Base-by-base conservation (phyloP, 2,329 filamentous ascomycete genomes). In the Diaporthe caulivora region DNA sequence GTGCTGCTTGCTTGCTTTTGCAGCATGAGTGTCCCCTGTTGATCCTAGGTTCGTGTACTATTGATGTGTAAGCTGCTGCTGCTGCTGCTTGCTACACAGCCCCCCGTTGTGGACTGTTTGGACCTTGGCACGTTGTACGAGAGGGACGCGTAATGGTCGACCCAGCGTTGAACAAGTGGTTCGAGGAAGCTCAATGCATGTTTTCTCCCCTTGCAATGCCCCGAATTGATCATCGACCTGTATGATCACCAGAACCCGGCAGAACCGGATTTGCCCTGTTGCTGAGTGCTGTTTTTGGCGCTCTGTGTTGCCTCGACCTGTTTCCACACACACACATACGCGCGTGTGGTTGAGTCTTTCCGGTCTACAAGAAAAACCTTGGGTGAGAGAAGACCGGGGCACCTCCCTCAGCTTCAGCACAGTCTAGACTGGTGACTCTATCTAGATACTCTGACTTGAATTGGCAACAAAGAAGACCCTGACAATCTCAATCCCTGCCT, bases 71-170 rank as follows among this genome's bases (percentile, higher is more conserved):
- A 51, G 44, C 60, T 65, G 24, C 26, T n/a, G 9, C 17, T 10
- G 26, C 26, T 54, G 26, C 26, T 21, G 17, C 17, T 1, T 58
- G 58, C 10, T 18, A 62, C 57, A 62, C 58, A 31, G 58, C 55
- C 57, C 40, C 26, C 58, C 21, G 40, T 47, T 62, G 58, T 62
- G 58, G 57, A 40, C n/a, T 44, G 37, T 42, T 58, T 62, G 58
- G 37, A 15, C 6, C 6, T 13, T 31, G 40, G 40, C 37, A 44
- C 26, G 40, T 13, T 18, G 29, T 7, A 21, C 17, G 47, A n/a
- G 31, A n/a, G 34, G 62, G 62, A 31, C 47, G 62, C 62, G 47
- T 67, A 53, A 53, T 67, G 47, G 5, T 53, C n/a, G 31, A 40
- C 47, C 62, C 47, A 67, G 47, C 6, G 26, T 40, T 29, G n/a